A percentile compares a stretch with the other conserved stretches of the same genome.
These are phyloP conservation scores for Isabelozyma gotoi DNA, from an alignment of 805 yeast genomes.

Conservation along the genomic window DNA sequence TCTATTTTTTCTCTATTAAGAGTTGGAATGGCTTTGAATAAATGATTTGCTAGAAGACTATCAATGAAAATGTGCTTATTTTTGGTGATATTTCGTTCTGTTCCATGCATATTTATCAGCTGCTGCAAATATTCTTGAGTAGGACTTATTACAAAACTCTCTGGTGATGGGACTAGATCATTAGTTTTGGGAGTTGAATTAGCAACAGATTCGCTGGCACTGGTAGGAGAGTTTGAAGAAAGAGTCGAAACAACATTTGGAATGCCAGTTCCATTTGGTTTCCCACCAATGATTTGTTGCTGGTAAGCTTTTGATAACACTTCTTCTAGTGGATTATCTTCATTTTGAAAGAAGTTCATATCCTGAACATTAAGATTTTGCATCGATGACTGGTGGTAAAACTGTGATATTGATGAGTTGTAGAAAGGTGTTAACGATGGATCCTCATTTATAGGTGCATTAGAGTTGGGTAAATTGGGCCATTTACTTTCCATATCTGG, in stretches of 20 bases:
- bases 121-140: neutral
- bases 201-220: constrained; percentile 20
- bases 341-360: constrained; percentile 35
- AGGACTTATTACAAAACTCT: neutral
- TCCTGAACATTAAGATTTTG: constrained; percentile 22
- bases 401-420: neutral
- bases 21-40: constrained; percentile 28
- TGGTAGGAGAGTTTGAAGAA: constrained; percentile 34
- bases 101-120: constrained; percentile 18
- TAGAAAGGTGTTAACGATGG: constrained; percentile 2
- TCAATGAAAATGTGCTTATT: constrained; percentile 41
- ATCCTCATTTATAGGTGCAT: neutral
- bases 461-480: neutral
- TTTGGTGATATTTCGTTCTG: constrained; percentile 19
- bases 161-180: constrained; percentile 7
- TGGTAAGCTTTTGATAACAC: constrained; percentile 18
- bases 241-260: constrained; percentile 20
- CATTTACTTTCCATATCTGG: neutral
- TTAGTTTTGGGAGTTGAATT: constrained; percentile 13
- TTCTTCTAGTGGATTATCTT: constrained; percentile 40
- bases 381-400: neutral
- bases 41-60: constrained; percentile 31
- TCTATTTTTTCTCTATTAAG: constrained; percentile 24
- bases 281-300: neutral
- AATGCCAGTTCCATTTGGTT: constrained; percentile 1